These are phyloP conservation scores for Xylogone sp. DNA, from an alignment of 2,329 filamentous ascomycete genomes.

Conservation along the genomic window DNA sequence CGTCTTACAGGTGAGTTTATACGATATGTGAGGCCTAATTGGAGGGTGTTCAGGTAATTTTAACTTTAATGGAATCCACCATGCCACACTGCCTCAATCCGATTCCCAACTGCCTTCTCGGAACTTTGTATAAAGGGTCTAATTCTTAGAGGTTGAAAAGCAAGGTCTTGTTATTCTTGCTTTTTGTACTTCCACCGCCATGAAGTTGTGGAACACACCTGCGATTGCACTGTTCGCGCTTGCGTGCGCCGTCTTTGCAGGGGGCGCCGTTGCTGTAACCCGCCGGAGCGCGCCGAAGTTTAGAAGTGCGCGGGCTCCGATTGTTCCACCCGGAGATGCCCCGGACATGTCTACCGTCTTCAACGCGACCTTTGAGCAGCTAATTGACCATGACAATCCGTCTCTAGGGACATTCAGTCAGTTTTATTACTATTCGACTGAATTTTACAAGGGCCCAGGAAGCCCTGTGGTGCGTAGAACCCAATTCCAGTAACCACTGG, in stretches of 20 bases:
- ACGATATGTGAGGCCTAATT: no score
- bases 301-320: neutral
- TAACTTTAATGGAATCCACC: no score
- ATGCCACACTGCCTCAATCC: no score
- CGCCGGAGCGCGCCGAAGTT: neutral
- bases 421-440: slow-evolving; percentile 45
- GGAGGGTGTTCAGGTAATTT: no score
- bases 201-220: neutral
- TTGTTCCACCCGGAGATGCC: neutral
- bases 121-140: neutral
- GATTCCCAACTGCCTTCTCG: neutral
- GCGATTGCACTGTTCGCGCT: neutral
- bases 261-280: neutral
- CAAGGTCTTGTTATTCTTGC: no score
- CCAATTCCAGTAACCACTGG: neutral
- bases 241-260: neutral
- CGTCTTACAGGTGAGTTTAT: no score
- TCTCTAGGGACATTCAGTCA: slow-evolving; percentile 47
- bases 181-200: neutral
- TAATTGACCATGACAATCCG: slow-evolving; percentile 53
- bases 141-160: neutral
- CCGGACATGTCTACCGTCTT: neutral
- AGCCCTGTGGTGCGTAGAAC: slow-evolving; percentile 36
- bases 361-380: slow-evolving; percentile 41
- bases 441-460: slow-evolving; percentile 47